Evolutionary conservation across 768 basidiomycete genomes (phyloP), one percentile per base, ranked within the genome.

Genomic region (Lentinus tigrinus): DNA sequence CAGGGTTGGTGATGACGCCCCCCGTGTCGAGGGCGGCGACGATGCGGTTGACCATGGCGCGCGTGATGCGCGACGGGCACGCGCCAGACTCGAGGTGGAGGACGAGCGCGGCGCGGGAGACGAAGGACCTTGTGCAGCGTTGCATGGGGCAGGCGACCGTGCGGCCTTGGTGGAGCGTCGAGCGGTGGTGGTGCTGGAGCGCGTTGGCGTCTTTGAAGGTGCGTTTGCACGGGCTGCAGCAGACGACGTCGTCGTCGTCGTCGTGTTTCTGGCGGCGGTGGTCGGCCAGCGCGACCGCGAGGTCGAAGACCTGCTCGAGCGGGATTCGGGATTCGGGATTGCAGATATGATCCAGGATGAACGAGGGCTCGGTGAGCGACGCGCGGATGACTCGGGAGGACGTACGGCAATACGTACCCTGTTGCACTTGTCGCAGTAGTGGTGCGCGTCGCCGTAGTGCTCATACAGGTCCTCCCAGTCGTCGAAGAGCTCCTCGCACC

Each of bases 81-180:
- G 65, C 59, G 1, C 87, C 87, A n/a, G 76, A 72, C 65, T 90
- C 89, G 66, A 88, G 77, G 67, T 91, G 89, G 36, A 81, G 77
- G 31, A 82, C 65, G 44, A 90, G 73, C 10, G 84, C 81, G 4
- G 85, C 78, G 47, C 65, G 71, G 17, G 79, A 82, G 52, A 84
- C 67, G 70, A 88, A 89, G 3, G 55, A 61, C 26, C 61, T 63
- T 0, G 54, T 68, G 64, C 89, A 91, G 34, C 76, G 74, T 3
- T 17, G 56, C 53, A 75, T 73, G 0, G 73, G 71, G 65, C 79
- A 71, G 61, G 70, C 40, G 73, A 70, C 61, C 54, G 67, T 69
- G 55, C 70, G 75, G 2, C 77, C 70, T 6, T 69, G 68, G 66
- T 89, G 88, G 8, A 69, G 40, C 27, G 79, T 74, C 0, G 87